phyloP scores from a whole-genome alignment of 306 rosid genomes.

The Cercis canadensis region DNA sequence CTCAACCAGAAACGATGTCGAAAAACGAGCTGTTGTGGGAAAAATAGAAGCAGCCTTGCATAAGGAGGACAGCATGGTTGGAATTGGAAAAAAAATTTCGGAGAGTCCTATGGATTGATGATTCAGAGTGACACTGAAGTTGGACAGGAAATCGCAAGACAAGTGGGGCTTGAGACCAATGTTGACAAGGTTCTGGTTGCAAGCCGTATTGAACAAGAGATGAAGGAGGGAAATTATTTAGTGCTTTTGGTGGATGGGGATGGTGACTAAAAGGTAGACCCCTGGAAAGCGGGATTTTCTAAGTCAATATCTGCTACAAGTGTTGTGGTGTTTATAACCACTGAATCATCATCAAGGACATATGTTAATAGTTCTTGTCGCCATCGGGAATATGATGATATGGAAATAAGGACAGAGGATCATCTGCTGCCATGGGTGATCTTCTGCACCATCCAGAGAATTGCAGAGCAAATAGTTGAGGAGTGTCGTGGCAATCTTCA shows the following conservation, averaged over 20 bases:
- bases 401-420: neutral
- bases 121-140: neutral
- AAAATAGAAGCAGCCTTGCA: neutral
- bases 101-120: neutral
- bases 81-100: neutral
- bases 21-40: neutral
- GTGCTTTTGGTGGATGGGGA: neutral
- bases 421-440: neutral
- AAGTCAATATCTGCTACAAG: neutral
- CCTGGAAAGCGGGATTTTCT: neutral
- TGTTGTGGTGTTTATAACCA: neutral
- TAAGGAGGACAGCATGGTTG: neutral
- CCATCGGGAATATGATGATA: neutral
- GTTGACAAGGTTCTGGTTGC: neutral
- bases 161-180: neutral
- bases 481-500: neutral
- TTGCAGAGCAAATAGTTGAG: neutral
- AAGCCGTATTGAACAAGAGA: neutral
- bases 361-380: neutral
- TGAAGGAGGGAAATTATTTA: neutral
- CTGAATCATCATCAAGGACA: neutral
- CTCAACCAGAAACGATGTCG: neutral
- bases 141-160: neutral
- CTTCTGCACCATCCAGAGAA: neutral
- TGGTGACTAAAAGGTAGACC: neutral